Evolutionary conservation across 257 asterid species (phyloP), one percentile per base, ranked within the genome.

Genomic region (Przewalskia tangutica): DNA sequence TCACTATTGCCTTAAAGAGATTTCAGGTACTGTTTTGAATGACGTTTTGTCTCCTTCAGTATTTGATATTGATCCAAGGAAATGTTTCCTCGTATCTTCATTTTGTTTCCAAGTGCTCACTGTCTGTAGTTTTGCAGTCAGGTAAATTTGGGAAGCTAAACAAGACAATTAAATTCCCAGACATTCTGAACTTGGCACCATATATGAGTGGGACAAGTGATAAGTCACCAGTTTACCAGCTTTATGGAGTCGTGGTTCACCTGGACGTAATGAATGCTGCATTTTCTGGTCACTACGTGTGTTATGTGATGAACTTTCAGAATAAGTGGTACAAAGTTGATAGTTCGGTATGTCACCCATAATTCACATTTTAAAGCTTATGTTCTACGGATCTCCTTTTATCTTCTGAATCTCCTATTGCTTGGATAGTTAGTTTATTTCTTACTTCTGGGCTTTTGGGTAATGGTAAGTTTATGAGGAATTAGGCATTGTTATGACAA

Each of bases 121-220:
- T 46, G 32, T 68, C 17, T 78, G 50, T 59, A 42, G 68, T 65
- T 73, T 77, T 81, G 55, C 93, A 94, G 98, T 83, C 91, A 20
- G 97, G 97, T 40, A 88, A 84, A 85, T 93, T 83, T 86, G 98
- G 95, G 77, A 94, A 94, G 90, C 91, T 92, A 85, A 91, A 88
- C 85, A 94, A 94, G 87, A 79, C 86, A 13, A 91, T 94, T 50
- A 88, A 88, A 85, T 94, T 91, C 83, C 98, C 97, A 0, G 94
- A 89, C 86, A 80, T 94, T 81, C 83, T 94, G 81, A 89, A 94
- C 84, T 62, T 94, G 81, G 97, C 97, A 50, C 91, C 94, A 4
- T 94, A 89, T 81, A 90, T 94, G 94, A 88, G 95, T 86, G 95
- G 97, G 77, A 91, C 97, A 6, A 89, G 95, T 54, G 97, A 94